A percentile compares a stretch with the other conserved stretches of the same genome.
Evolutionary conservation across 2,329 filamentous ascomycete genomes (phyloP).

Genomic region (Grosmannia huntii): DNA sequence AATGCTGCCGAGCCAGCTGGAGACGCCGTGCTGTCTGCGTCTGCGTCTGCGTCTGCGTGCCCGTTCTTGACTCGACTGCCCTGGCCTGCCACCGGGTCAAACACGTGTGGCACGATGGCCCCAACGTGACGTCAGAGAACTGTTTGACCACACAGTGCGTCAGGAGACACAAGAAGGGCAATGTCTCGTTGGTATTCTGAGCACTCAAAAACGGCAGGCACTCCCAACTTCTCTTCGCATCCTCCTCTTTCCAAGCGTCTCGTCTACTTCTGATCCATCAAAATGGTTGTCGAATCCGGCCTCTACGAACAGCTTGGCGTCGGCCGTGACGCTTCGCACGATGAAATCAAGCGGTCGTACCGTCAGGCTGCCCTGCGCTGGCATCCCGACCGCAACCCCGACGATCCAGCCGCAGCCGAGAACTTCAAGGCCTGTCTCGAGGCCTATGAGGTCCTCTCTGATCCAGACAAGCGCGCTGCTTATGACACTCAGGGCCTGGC

Average conservation of each 20-base stretch:
- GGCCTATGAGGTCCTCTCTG: constrained; percentile 94
- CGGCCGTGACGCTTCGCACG: constrained; percentile 66
- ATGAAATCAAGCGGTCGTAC: constrained; percentile 96
- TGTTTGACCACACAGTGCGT: not conserved
- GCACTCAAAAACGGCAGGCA: not conserved
- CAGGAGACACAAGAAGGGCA: too few species aligned
- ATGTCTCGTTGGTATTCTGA: not conserved
- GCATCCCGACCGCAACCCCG: constrained; percentile 96
- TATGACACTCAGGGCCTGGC: constrained; percentile 94
- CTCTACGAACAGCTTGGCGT: constrained; percentile 79
- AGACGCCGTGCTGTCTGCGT: not conserved
- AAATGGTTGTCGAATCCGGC: constrained; percentile 21
- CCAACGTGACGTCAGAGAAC: not conserved
- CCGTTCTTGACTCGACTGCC: too few species aligned
- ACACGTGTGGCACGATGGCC: not conserved
- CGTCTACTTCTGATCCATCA: not conserved
- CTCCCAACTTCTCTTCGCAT: not conserved
- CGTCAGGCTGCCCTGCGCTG: constrained; percentile 72
- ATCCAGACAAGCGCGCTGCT: constrained; percentile 87
- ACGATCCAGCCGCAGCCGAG: constrained; percentile 71
- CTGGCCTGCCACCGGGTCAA: not conserved
- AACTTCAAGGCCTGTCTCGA: constrained; percentile 98
- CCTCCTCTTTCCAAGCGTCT: not conserved
- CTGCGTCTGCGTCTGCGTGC: not conserved
- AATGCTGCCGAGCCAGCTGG: not conserved